Evolutionary conservation across 2,329 filamentous ascomycete species (phyloP), one percentile per base, ranked within the genome.

Genomic region (Aspergillus sp.): DNA sequence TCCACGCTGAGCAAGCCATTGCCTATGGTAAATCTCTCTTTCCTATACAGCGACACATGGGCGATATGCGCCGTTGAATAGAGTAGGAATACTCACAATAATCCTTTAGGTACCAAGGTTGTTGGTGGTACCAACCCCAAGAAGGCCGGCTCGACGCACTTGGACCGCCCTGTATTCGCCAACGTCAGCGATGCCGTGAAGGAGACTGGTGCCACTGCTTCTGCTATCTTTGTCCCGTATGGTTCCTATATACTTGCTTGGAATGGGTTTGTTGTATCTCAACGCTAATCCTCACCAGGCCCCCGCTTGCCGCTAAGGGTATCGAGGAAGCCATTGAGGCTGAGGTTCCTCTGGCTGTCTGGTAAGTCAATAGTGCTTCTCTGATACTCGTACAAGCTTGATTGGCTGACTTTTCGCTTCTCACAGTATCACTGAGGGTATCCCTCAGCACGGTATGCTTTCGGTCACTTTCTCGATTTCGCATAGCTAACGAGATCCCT

Each of bases 111-210:
- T 71, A 98, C 93, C 63, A 91, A 95, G 71, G 89, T 98, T 59
- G 90, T 98, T 59, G 93, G 93, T 72, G 93, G 93, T 68, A 97
- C 91, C 67, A 97, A 97, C 79, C 93, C 93, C 69, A 97, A 95
- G 82, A 98, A 98, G 80, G 93, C 93, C 58, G 93, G 93, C 66
- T 75, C 82, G 64, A 85, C 83, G 68, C 93, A 98, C 74, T 83
- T 98, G 54, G 89, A 84, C 68, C 86, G 86, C 60, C 93, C 93
- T 51, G 93, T 98, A 65, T 98, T 97, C 74, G 87, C 83, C 64
- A 91, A 81, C 62, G 93, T 98, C 60, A 74, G 76, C 60, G 90
- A 98, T 47, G 93, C 88, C 55, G 83, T 95, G 57, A 93, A 90
- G 79, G 76, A 90, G 74, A 94, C 89, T 45, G 88, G 89, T 66